phyloP scores from a whole-genome alignment of 2,329 filamentous ascomycete species.

The Meredithiella fracta region DNA sequence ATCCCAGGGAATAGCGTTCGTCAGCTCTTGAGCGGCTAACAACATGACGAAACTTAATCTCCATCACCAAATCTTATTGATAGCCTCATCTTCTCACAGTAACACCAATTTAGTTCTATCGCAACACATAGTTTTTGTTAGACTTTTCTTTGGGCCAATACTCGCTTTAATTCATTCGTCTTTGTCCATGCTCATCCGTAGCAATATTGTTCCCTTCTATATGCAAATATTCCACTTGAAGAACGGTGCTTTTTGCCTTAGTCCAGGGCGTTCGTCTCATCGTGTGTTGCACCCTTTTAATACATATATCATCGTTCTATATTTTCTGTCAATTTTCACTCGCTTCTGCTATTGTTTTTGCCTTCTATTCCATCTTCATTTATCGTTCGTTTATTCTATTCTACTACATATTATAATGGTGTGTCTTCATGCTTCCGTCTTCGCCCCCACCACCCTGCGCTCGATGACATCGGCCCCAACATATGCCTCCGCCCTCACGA shows the following conservation, averaged over 20 bases:
- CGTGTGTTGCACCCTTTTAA: background rate
- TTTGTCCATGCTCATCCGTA: background rate
- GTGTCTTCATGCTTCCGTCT: constrained; percentile 4
- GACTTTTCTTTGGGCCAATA: background rate
- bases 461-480: constrained; percentile 9
- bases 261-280: background rate
- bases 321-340: background rate
- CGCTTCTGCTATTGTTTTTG: background rate
- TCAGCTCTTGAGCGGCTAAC: background rate
- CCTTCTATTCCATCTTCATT: background rate
- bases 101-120: background rate
- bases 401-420: constrained; percentile 3
- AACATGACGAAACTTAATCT: background rate
- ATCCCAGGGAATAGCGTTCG: background rate
- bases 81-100: background rate
- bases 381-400: background rate
- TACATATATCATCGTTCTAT: background rate
- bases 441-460: background rate
- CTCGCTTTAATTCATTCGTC: background rate
- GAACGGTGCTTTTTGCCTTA: background rate
- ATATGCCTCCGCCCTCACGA: background rate
- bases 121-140: background rate
- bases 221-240: background rate
- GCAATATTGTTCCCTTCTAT: background rate
- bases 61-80: background rate